Evolutionary conservation across 2,329 filamentous ascomycete species (phyloP), one percentile per base, ranked within the genome.

Genomic region (Ampelomyces quisqualis): DNA sequence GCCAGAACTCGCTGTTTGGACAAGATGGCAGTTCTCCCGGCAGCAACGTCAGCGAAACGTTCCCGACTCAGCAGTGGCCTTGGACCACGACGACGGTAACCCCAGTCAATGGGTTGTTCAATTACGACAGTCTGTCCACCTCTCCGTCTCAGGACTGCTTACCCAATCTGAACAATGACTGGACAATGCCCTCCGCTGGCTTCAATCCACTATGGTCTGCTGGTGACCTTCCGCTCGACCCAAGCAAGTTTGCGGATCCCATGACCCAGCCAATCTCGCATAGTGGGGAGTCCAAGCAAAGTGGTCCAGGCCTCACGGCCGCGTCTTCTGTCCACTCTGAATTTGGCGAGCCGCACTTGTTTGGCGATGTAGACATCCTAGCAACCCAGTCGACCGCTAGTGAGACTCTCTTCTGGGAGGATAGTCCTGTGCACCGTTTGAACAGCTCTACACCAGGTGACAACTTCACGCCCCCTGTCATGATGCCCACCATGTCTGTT

Each of bases 311-410:
- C 19, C 61, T 71, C 5, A 69, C 68, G n/a, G 61, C 58, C 17
- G 62, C 66, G 15, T 70, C 69, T 14, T 70, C 68, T n/a, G 56
- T 62, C 13, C 68, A 70, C 24, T 70, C 69, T 10, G 68, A 71
- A 34, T 57, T 67, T 34, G 68, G 65, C 22, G 69, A 70, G 17
- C 53, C 60, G 13, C 47, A 51, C 8, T 45, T 60, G 9, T 64
- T 67, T 24, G 58, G 56, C 30, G 64, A 69, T 22, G n/a, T 68
- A 43, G 67, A 69, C 15, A 54, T 58, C 44, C 64, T 55, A 20
- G 39, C 51, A 24, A 53, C 64, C 8, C 60, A 55, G 18, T 62
- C 66, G 19, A 46, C 59, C 36, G 55, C 58, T 13, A 60, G 53
- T 48, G 65, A 69, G 34, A 51, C 56, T 4, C 46, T 65, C 21